A percentile compares a stretch with the other conserved stretches of the same genome.
Evolutionary conservation across 768 basidiomycete genomes (phyloP).

Genomic region (Exidia glandulosa): DNA sequence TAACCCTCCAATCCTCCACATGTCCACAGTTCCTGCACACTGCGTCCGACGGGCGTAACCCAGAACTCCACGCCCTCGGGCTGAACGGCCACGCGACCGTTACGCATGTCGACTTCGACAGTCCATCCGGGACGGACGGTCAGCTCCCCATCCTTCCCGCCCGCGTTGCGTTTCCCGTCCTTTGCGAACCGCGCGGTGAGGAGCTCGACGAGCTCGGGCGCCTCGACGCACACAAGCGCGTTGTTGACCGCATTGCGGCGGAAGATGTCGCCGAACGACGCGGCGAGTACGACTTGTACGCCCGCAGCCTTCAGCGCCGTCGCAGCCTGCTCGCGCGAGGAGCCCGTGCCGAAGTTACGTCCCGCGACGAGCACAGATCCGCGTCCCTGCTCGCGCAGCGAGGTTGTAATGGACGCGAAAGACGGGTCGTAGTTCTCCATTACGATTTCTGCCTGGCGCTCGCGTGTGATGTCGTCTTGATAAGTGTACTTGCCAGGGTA

Average conservation of each 20-base stretch:
- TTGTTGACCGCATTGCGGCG: constrained; percentile 99
- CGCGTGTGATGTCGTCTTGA: constrained; percentile 96
- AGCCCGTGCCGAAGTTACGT: constrained; percentile 98
- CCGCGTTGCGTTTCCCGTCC: constrained; percentile 64
- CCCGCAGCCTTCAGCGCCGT: constrained; percentile 94
- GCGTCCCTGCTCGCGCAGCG: constrained; percentile 33
- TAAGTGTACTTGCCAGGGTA: constrained; percentile 99
- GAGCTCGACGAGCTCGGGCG: constrained; percentile 78
- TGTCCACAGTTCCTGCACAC: constrained; percentile 96
- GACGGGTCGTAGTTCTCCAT: constrained; percentile 98
- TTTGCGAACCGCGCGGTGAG: constrained; percentile 66
- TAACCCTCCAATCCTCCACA: constrained; percentile 91
- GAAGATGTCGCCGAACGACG: constrained; percentile 98
- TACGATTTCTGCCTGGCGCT: constrained; percentile 86
- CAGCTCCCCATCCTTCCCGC: constrained; percentile 66
- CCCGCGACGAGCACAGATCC: constrained; percentile 83
- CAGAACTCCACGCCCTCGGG: constrained; percentile 41
- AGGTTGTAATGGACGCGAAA: constrained; percentile 63
- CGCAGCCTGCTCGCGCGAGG: constrained; percentile 95
- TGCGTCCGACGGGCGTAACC: constrained; percentile 73
- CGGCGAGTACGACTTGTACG: constrained; percentile 87
- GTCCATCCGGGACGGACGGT: constrained; percentile 67
- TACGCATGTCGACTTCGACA: constrained; percentile 54
- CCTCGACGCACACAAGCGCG: constrained; percentile 89
- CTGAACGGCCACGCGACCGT: constrained; percentile 55